Evolutionary conservation across 1,139 yeast genomes (phyloP), one percentile per base, ranked within the genome.

Genomic region (Yamadazyma buinensis): DNA sequence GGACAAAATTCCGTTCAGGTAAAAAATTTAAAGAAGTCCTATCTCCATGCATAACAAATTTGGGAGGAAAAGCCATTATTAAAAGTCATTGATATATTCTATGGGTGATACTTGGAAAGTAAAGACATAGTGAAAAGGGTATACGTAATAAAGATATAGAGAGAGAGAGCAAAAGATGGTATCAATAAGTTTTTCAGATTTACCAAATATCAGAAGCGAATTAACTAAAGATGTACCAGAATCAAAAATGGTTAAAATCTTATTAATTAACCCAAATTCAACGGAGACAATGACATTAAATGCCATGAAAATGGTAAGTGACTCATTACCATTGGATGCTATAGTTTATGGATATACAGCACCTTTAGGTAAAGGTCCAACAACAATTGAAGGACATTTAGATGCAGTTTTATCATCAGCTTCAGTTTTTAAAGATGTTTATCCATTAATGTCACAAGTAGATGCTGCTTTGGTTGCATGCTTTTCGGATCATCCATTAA

Each of bases 401-500:
- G 43, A 40, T 26, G 30, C 27, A 7, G 43, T 40, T 9, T 15
- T 40, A 11, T 36, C 40, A 4, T 28, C 43, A 4, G 30, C 36
- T 19, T 23, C 40, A 4, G 41, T 32, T 9, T 33, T 40, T 23
- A 26, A 33, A 29, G 42, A 40, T 27, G 41, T 30, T 10, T 36
- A 38, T 29, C 35, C 33, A 5, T 22, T 38, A 18, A 25, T 40
- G 8, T 3, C 10, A 5, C 38, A 36, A 23, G 41, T 34, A n/a
- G 43, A 40, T 36, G 38, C 41, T 3, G 34, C 35, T 17, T 33
- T 40, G 19, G 40, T 40, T 11, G 43, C 41, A 2, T 40, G 43
- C 24, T 40, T 40, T 30, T 40, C 43, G 1, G 41, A 40, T 28
- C 43, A 40, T 22, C 43, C 43, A 7, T 30, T 40, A 30, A 32